phyloP scores from a whole-genome alignment of 345 rosid species.

The Pelargonium nanum region DNA sequence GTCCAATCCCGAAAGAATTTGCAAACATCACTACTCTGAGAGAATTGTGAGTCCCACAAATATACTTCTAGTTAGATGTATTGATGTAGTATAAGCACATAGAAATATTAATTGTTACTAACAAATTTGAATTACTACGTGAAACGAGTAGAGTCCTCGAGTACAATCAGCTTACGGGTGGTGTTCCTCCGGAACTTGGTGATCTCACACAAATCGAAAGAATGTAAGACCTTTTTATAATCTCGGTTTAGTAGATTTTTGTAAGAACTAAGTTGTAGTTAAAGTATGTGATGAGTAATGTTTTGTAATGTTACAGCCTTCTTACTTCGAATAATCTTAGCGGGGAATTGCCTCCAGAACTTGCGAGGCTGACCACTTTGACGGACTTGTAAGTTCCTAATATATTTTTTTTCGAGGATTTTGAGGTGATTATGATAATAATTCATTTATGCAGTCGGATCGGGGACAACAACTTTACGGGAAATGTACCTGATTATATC shows the following conservation, averaged over 20 bases:
- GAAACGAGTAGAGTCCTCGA: not conserved
- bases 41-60: conserved; percentile 5
- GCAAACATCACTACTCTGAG: conserved; percentile 6
- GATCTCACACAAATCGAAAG: not conserved
- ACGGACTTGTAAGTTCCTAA: conserved; percentile 1
- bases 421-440: too few species aligned
- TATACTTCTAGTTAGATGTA: too few species aligned
- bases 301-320: conserved; percentile 5
- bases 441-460: conserved; percentile 1
- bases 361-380: conserved; percentile 8
- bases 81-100: too few species aligned
- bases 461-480: conserved; percentile 5
- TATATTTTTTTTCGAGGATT: too few species aligned
- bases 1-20: conserved; percentile 8
- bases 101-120: too few species aligned
- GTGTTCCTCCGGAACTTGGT: conserved; percentile 5
- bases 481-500: conserved; percentile 10
- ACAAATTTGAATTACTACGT: not conserved
- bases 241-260: not conserved
- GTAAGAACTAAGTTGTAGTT: not conserved
- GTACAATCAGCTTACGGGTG: conserved; percentile 11
- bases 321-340: conserved; percentile 18
- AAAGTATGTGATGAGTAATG: too few species aligned
- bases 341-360: conserved; percentile 7
- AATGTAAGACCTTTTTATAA: not conserved